These are phyloP conservation scores for Microbotryum silenes-acaulis DNA, from an alignment of 1,284 basidiomycete species.

Conservation along the genomic window DNA sequence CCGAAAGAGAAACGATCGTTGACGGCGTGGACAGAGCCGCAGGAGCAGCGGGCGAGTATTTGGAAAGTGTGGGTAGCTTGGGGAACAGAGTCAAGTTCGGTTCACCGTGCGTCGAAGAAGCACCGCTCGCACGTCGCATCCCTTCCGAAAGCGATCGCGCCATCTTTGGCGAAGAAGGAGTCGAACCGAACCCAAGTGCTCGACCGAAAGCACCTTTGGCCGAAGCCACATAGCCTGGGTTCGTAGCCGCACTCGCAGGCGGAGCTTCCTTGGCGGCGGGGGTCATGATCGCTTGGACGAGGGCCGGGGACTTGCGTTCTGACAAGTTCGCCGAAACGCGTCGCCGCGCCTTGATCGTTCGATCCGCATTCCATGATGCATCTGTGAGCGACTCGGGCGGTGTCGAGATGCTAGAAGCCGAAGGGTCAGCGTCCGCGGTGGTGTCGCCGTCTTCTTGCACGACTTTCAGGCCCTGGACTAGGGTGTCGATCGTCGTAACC, in stretches of 20 bases:
- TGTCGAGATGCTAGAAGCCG: not conserved
- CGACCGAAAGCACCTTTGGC: constrained; percentile 28
- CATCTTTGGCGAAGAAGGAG: constrained; percentile 2
- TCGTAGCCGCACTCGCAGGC: not conserved
- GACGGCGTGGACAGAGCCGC: constrained; percentile 11
- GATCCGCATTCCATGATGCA: not conserved
- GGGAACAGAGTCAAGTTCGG: constrained; percentile 23
- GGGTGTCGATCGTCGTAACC: not conserved
- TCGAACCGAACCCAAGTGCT: constrained; percentile 22
- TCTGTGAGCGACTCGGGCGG: not conserved
- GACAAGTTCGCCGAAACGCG: not conserved
- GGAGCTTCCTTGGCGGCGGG: not conserved
- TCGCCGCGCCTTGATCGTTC: not conserved
- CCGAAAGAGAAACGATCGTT: constrained; percentile 20
- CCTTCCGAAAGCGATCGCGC: constrained; percentile 12
- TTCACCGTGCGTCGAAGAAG: not conserved
- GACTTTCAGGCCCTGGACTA: not conserved
- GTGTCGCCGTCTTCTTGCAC: not conserved
- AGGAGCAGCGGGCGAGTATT: constrained; percentile 19
- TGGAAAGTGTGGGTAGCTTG: constrained; percentile 23
- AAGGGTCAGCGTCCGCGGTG: not conserved
- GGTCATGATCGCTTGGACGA: no score
- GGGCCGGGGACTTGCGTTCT: not conserved
- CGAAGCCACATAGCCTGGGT: constrained; percentile 12
- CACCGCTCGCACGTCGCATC: constrained; percentile 2